Base-by-base conservation (phyloP, 1,284 basidiomycete genomes). In the Exobasidium rhododendri region DNA sequence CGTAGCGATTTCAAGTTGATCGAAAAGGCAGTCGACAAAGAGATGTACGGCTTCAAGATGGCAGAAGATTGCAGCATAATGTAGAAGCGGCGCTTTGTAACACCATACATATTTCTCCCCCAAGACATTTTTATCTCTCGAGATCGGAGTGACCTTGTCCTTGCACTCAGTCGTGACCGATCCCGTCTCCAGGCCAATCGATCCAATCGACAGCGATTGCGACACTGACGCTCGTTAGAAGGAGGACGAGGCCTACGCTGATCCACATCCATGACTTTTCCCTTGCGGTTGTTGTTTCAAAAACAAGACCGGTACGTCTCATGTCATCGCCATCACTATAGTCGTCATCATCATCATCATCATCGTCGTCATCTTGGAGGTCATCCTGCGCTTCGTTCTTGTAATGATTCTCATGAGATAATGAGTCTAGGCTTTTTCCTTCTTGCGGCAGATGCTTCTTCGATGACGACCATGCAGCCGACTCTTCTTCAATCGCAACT, bases 11-110 rank as follows among this genome's bases (percentile, higher is more conserved):
- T 77, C 54, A 69, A 70, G 44, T 24, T 51, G 40, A 78, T 79
- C 24, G 75, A 78, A 54, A 73, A 68, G 53, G 71, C 68, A 30
- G 59, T 79, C 24, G 77, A 79, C 55, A 70, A 74, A 62, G 77
- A 79, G 58, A 74, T 79, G 56, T 79, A 77, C 45, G 77, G 77
- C 5, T 77, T 79, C 69, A 79, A 79, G 57, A 56, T 76, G 11
- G 46, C 55, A 20, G 76, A 77, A 57, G 75, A 77, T 44, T 77
- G 75, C 40, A 29, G 52, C 5, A 53, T 75, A 7, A 57, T 59
- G 28, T 77, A 64, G 56, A n/a, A n/a, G n/a, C n/a, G n/a, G n/a
- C n/a, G n/a, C n/a, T n/a, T n/a, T n/a, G n/a, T n/a, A n/a, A n/a
- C n/a, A n/a, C n/a, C n/a, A n/a, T n/a, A n/a, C n/a, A n/a, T n/a